Conservation (phyloP, 805 yeast genomes). For the Kazachstania martiniae region DNA sequence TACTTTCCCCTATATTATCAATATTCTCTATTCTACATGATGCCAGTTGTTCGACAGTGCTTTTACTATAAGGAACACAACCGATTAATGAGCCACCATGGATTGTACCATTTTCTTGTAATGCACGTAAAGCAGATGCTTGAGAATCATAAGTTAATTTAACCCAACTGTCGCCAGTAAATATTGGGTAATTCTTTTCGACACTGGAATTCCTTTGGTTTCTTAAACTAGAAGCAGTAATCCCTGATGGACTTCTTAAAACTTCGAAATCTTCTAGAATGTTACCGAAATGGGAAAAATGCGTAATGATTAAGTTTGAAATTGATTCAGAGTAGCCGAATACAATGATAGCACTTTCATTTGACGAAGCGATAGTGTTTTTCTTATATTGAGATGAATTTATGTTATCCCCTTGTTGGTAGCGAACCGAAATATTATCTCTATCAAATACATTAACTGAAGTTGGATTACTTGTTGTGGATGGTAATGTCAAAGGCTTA, state of each 20-base stretch:
- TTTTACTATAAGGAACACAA: constrained; percentile 57
- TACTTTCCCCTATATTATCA: constrained; percentile 22
- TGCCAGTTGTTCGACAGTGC: constrained; percentile 48
- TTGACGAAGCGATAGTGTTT: constrained; percentile 1
- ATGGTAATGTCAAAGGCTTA: not conserved
- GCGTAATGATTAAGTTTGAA: constrained; percentile 54
- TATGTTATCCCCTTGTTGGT: not conserved
- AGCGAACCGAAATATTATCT: not conserved
- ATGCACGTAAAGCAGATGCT: constrained; percentile 68
- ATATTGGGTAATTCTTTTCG: constrained; percentile 47
- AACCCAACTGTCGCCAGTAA: constrained; percentile 85
- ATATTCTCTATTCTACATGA: constrained; percentile 25
- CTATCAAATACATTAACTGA: constrained; percentile 14
- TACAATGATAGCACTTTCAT: constrained; percentile 63
- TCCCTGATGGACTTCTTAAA: constrained; percentile 26
- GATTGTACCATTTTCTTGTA: constrained; percentile 69
- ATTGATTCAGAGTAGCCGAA: constrained; percentile 81
- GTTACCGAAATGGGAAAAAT: constrained; percentile 69
- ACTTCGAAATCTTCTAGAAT: constrained; percentile 65
- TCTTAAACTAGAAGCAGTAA: constrained; percentile 20
- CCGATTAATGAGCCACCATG: constrained; percentile 58
- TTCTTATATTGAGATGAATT: constrained; percentile 1
- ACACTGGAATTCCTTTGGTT: constrained; percentile 4
- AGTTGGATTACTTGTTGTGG: not conserved
- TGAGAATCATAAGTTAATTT: constrained; percentile 73